These are phyloP conservation scores for Solanum tarapatanum DNA, from an alignment of 257 asterid genomes.

Conservation along the genomic window DNA sequence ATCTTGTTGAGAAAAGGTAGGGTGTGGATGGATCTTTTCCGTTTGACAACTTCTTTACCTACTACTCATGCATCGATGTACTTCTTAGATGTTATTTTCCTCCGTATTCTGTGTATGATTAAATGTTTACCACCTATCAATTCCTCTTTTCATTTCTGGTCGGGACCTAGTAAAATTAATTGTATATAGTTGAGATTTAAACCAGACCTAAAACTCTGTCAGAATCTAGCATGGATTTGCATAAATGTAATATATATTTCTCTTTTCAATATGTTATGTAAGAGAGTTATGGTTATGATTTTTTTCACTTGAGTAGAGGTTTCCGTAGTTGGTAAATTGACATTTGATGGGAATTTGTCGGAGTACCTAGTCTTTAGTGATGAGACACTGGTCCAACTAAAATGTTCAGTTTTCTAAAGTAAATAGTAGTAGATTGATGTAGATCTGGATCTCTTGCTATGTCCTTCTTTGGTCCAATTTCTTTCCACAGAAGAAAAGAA, in stretches of 20 bases:
- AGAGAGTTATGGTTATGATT: not conserved
- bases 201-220: not conserved
- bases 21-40: not conserved
- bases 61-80: not conserved
- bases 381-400: not conserved
- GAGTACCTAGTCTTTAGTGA: not conserved
- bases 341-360: not conserved
- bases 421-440: not conserved
- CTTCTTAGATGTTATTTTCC: not conserved
- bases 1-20: conserved; percentile 15
- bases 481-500: not conserved
- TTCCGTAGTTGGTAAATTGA: not conserved
- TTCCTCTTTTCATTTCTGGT: not conserved
- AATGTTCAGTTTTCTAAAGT: not conserved
- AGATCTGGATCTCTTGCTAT: not conserved
- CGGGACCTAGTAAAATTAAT: not conserved
- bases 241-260: not conserved
- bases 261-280: not conserved
- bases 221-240: not conserved
- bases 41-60: not conserved
- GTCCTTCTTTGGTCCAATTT: not conserved
- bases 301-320: not conserved
- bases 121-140: not conserved
- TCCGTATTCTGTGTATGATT: not conserved
- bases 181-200: not conserved